A percentile compares a stretch with the other conserved stretches of the same genome.
Evolutionary conservation across 2,329 filamentous ascomycete species (phyloP).

Genomic region (Fusarium luffae): DNA sequence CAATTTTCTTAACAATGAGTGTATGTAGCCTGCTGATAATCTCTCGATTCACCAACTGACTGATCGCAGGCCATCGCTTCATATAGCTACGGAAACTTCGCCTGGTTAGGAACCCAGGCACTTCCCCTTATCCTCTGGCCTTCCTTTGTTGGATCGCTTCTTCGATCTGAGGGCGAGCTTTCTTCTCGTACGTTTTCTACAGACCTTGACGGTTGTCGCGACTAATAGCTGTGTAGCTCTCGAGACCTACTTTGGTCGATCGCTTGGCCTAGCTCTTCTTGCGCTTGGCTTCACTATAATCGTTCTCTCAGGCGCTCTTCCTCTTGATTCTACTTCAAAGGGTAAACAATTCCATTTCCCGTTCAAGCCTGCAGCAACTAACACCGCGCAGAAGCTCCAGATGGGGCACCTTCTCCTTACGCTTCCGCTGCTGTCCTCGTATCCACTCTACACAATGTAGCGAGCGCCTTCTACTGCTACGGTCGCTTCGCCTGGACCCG

Average conservation of each 20-base stretch:
- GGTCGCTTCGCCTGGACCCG: conserved; percentile 68
- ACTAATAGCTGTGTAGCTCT: conserved; percentile 53
- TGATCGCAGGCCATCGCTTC: conserved; percentile 57
- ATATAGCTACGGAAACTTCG: conserved; percentile 63
- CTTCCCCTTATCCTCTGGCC: conserved; percentile 61
- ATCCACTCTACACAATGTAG: conserved; percentile 73
- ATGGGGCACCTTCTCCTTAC: conserved; percentile 67
- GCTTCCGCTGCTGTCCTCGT: conserved; percentile 74
- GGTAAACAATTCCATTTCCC: conserved; percentile 44
- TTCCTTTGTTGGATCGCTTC: conserved; percentile 58
- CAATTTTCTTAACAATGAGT: conserved; percentile 27
- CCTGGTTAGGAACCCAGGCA: conserved; percentile 62
- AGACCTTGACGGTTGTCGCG: neutral
- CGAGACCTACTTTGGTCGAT: conserved; percentile 79
- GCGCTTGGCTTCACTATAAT: conserved; percentile 72
- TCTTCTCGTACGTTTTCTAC: conserved; percentile 46
- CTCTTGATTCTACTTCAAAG: conserved; percentile 65
- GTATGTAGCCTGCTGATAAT: conserved; percentile 15
- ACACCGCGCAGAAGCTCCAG: conserved; percentile 25
- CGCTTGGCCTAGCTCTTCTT: conserved; percentile 74
- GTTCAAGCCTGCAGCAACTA: neutral
- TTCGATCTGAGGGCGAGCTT: conserved; percentile 50
- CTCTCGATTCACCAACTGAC: conserved; percentile 6
- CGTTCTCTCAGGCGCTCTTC: conserved; percentile 76
- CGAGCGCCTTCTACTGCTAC: conserved; percentile 75